Conservation (phyloP, 257 asterid genomes). For the Rhazya stricta region DNA sequence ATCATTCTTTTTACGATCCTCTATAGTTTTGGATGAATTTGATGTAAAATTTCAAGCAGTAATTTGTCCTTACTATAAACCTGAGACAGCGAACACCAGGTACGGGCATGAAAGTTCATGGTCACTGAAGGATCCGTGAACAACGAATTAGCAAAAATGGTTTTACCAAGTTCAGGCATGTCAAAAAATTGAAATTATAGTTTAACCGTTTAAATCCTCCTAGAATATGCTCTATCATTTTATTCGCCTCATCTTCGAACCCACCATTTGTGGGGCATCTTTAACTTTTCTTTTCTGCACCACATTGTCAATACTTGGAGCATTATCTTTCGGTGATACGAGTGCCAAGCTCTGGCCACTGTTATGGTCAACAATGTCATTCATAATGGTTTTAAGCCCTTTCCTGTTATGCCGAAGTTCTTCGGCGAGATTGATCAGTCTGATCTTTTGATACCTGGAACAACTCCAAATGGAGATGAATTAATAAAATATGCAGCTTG, state of each 20-base stretch:
- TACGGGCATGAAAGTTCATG: background rate
- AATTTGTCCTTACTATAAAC: background rate
- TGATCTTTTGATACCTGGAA: background rate
- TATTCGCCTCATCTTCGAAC: background rate
- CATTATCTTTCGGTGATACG: background rate
- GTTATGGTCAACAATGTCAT: background rate
- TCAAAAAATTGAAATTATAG: constrained; percentile 1
- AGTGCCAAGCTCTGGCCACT: no score
- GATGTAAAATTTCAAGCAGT: constrained; percentile 4
- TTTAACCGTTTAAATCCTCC: no score
- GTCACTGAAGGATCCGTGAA: background rate
- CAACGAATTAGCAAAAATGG: background rate
- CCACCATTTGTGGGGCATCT: background rate
- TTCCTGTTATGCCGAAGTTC: background rate
- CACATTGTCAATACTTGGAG: background rate
- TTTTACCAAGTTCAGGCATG: constrained; percentile 4
- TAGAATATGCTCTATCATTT: background rate
- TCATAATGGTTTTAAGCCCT: background rate
- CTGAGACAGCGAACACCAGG: constrained; percentile 8
- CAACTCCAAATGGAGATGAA: background rate
- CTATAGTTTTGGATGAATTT: background rate
- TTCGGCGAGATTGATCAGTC: background rate
- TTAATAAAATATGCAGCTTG: background rate
- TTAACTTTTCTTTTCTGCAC: no score
- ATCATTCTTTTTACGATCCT: background rate